These are phyloP conservation scores for Aegilops bicornis DNA, from an alignment of 176 grass and related monocot species.

Conservation along the genomic window DNA sequence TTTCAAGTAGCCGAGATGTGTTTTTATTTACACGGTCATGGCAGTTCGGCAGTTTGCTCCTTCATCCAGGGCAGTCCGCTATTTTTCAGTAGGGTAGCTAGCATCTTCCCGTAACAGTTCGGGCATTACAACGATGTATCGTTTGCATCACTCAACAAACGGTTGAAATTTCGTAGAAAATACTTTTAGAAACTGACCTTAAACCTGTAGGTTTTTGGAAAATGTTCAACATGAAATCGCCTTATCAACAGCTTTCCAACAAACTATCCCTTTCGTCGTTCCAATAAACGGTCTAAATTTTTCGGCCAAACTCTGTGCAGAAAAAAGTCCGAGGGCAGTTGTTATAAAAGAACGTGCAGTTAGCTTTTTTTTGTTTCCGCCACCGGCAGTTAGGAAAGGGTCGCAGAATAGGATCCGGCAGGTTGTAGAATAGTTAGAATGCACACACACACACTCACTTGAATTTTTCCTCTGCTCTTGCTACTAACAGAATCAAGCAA, in stretches of 20 bases:
- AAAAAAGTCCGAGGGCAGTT: neutral
- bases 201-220: neutral
- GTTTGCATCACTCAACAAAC: neutral
- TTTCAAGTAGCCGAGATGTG: neutral
- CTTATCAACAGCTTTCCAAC: too few relatives aligned
- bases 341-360: neutral
- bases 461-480: neutral
- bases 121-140: neutral
- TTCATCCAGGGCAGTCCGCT: neutral
- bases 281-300: neutral
- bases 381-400: neutral
- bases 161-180: too few relatives aligned
- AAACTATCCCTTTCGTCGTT: neutral
- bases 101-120: neutral
- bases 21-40: neutral
- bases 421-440: too few relatives aligned
- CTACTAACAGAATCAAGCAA: constrained; percentile 11
- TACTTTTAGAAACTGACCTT: neutral
- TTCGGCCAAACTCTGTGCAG: neutral
- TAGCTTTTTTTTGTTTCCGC: neutral
- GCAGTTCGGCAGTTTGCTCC: neutral
- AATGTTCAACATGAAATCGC: neutral
- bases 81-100: neutral
- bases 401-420: neutral
- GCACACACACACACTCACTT: neutral